These are phyloP conservation scores for Oryza nivara DNA, from an alignment of 176 grass and related monocot genomes.

Conservation along the genomic window DNA sequence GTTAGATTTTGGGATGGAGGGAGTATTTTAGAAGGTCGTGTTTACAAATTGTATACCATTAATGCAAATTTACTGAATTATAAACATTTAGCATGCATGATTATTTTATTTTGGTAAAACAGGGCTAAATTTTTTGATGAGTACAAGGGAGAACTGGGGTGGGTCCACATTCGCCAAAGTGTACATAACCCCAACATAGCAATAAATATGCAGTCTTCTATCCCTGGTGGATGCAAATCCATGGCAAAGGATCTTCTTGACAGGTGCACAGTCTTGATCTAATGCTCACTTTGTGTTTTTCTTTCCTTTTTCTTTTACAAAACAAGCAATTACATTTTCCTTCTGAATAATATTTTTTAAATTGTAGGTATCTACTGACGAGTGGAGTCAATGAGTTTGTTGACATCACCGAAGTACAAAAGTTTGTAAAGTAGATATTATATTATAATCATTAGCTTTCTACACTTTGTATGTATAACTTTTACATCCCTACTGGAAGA, in stretches of 20 bases:
- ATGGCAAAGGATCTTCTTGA: slow-evolving; percentile 58
- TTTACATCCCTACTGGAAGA: background rate
- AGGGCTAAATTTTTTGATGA: slow-evolving; percentile 67
- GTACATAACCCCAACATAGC: slow-evolving; percentile 87
- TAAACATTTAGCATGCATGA: background rate
- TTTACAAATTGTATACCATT: too few relatives aligned
- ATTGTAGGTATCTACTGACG: slow-evolving; percentile 54
- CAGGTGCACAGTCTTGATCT: slow-evolving; percentile 38
- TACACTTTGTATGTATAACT: background rate
- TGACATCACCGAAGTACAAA: slow-evolving; percentile 59
- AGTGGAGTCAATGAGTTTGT: slow-evolving; percentile 60
- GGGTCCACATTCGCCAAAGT: slow-evolving; percentile 81
- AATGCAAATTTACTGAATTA: too few relatives aligned
- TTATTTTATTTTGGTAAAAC: slow-evolving; percentile 20
- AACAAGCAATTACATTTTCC: background rate
- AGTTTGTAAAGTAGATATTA: slow-evolving; percentile 45
- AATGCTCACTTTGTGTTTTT: background rate
- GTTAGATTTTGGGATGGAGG: too few relatives aligned
- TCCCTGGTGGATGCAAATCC: slow-evolving; percentile 64
- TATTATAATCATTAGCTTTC: background rate
- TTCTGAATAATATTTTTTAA: background rate
- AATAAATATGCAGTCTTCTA: slow-evolving; percentile 65
- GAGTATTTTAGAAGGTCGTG: too few relatives aligned
- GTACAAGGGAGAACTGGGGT: slow-evolving; percentile 43
- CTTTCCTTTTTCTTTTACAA: background rate